Evolutionary conservation across 768 basidiomycete genomes (phyloP), one percentile per base, ranked within the genome.

Genomic region (Phaeotremella skinneri): DNA sequence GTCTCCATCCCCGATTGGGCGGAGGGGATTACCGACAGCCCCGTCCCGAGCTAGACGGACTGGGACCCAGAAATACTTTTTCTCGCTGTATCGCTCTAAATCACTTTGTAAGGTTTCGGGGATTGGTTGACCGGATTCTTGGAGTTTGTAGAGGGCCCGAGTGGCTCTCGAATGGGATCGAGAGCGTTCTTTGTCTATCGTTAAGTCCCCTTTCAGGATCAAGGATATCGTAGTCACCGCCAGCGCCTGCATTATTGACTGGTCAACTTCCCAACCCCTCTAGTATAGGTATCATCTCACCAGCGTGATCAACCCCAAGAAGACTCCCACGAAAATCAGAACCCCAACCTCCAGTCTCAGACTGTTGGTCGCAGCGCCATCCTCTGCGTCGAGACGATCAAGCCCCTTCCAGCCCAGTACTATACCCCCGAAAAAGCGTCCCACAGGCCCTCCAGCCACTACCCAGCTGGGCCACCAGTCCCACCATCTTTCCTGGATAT

Each of bases 381-480:
- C 61, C 14, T 47, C 49, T 5, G 20, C 31, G 34, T 66, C 70
- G 6, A 25, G 13, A 21, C 53, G 30, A 56, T 73, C 71, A 26
- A 70, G 47, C 48, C 43, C 60, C 31, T 52, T 56, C 72, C 72
- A 73, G 14, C 69, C 72, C 3, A 73, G 43, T 3, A 67, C 43
- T n/a, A 64, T 25, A 9, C 63, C 72, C 4, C 67, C 64, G 4
- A 56, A 59, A 23, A 52, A 69, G 42, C 72, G 27, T 0, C 72
- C 72, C 1, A 71, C 56, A n/a, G 72, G 72, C 3, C 72, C 72
- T 20, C 65, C 69, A 2, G 63, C 63, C 0, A 71, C 32, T 13
- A 71, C 43, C 72, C 72, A 73, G 43, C 58, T 59, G 16, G 37
- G 43, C 30, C 21, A 50, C 67, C 67, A 69, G 31, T 62, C 56